phyloP scores from a whole-genome alignment of 495 filamentous ascomycete genomes.

The Pyronema domesticum region DNA sequence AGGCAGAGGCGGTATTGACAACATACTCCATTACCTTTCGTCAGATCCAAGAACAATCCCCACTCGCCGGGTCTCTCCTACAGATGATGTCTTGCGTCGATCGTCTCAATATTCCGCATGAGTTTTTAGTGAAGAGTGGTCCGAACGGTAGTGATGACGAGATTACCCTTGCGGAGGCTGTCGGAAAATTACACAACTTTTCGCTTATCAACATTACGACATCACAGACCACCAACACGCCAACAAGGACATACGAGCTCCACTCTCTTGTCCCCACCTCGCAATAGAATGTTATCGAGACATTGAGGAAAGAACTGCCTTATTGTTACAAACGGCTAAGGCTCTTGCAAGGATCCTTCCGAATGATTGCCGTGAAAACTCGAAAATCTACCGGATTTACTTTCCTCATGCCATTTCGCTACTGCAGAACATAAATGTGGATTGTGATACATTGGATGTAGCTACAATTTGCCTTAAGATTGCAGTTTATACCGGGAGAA shows the following conservation, averaged over 20 bases:
- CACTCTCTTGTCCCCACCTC: not conserved
- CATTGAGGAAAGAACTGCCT: too few species aligned
- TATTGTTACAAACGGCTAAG: too few species aligned
- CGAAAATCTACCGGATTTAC: too few species aligned
- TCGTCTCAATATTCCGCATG: conserved; percentile 23
- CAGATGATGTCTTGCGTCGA: conserved; percentile 24
- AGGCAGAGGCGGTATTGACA: conserved; percentile 25
- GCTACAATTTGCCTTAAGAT: too few species aligned
- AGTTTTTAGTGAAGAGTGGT: conserved; percentile 1
- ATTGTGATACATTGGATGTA: too few species aligned
- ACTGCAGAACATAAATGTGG: too few species aligned
- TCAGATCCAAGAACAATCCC: conserved; percentile 23
- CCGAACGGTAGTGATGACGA: not conserved
- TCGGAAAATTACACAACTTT: conserved; percentile 2
- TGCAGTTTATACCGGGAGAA: too few species aligned
- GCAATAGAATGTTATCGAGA: too few species aligned
- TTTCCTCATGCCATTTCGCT: too few species aligned
- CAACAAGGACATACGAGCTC: not conserved
- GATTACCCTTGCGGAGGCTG: not conserved
- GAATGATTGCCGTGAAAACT: too few species aligned
- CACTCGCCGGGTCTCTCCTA: conserved; percentile 19
- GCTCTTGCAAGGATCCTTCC: too few species aligned
- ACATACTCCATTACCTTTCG: conserved; percentile 35
- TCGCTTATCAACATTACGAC: not conserved
- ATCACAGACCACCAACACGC: too few species aligned